Base-by-base conservation (phyloP, 306 rosid genomes). In the Hippophae tibetana region DNA sequence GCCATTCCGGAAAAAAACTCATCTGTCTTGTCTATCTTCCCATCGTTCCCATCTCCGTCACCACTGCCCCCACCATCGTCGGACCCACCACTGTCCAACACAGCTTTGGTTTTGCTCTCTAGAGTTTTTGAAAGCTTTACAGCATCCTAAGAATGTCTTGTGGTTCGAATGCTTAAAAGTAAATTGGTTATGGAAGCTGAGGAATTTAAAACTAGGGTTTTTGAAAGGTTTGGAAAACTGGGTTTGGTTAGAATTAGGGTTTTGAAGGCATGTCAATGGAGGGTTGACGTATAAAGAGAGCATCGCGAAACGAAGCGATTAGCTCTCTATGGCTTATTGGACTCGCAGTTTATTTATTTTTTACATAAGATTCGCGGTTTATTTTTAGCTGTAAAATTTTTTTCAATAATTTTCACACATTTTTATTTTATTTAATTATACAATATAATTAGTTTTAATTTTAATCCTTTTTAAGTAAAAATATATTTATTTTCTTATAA, bases 1-100 rank as follows among this genome's bases (percentile, higher is more conserved):
- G 50, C 96, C 96, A 86, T 7, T 83, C 86, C 1, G 87, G 79
- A 50, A 85, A 75, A 18, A 52, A 53, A 26, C 63, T 82, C 84
- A 45, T 67, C 82, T 63, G 80, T 84, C 48, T 84, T 80, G 68
- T 77, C 78, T 49, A 55, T 75, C 27, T 75, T 59, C 57, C 51
- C 82, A 58, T 65, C 78, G 50, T 70, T 78, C 13, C 69, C 83
- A 52, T 57, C 83, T 8, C 49, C 77, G 1, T 56, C 73, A 7
- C 61, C 76, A 2, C 79, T 81, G 5, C 74, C 97, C 0, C 81
- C 88, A 0, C 74, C 89, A 5, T 62, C 82, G 0, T 55, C 89
- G 0, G 75, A 76, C 2, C 72, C 80, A 7, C 57, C 70, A 12
- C 82, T 57, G 64, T 72, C 77, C 13, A 69, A 41, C 2, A 66